Evolutionary conservation across 2,329 filamentous ascomycete species (phyloP), one percentile per base, ranked within the genome.

Genomic region (Fusarium sp.): DNA sequence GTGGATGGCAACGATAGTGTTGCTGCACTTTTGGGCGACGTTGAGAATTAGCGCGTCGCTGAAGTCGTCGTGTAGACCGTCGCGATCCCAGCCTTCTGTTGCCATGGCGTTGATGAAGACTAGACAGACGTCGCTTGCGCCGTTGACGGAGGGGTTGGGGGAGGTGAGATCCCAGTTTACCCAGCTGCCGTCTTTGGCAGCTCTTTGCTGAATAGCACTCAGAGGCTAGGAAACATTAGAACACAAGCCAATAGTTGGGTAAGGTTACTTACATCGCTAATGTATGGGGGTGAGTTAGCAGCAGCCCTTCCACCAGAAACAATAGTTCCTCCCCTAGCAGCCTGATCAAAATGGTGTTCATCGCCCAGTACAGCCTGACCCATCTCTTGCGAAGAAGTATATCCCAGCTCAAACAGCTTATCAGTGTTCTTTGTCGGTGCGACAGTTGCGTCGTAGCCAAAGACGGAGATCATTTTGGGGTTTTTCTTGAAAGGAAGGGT

Each of bases 41-140:
- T 87, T 88, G 2, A 80, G 76, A 0, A 92, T 84, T 0, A 92
- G 80, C 0, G 79, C 78, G 64, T 92, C 89, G 61, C 87, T 89
- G 41, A 87, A 87, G 67, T 90, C 91, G 74, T 97, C 92, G 50
- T 88, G 86, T 23, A 96, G 85, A 13, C 86, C 86, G 0, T 87
- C 81, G 42, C 89, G 84, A 66, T 93, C 86, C 78, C 87, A 93
- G 0, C 91, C 92, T 79, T 97, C 94, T 0, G 92, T 92, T 1
- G 91, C 88, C 76, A 94, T 93, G 34, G 85, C 87, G 76, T 91
- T 97, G 58, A 90, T 91, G 77, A 97, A 97, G 2, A 96, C 93
- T 42, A 98, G 75, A 91, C 97, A 52, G 49, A 92, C 88, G 4
- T 90, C 85, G 2, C 75, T 75, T 6, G 80, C 79, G 4, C 71